These are phyloP conservation scores for Ophiocordyceps unilateralis DNA, from an alignment of 2,329 filamentous ascomycete species.

Conservation along the genomic window DNA sequence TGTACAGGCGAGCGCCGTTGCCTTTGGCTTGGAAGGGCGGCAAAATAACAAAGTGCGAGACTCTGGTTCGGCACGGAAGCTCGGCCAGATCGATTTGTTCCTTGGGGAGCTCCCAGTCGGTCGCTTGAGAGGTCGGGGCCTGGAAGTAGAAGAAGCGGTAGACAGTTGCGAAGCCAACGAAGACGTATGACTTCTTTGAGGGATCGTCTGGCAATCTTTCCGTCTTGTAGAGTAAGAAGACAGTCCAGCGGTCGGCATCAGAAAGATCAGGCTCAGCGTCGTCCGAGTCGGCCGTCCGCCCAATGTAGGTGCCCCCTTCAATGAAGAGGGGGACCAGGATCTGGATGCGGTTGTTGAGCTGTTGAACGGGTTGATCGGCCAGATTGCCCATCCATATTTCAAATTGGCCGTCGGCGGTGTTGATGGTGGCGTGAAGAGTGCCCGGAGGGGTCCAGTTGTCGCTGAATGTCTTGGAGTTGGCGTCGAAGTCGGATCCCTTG, in stretches of 20 bases:
- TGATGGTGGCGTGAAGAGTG: constrained; percentile 46
- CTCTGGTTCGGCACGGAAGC: constrained; percentile 61
- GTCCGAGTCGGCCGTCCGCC: constrained; percentile 22
- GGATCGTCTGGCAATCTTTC: constrained; percentile 23
- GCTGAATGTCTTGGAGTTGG: constrained; percentile 28
- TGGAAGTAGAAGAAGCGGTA: constrained; percentile 67
- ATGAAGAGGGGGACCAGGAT: constrained; percentile 77
- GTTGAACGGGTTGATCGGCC: constrained; percentile 48
- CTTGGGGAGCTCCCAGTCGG: constrained; percentile 26
- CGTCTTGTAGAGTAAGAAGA: constrained; percentile 75
- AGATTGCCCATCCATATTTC: constrained; percentile 76
- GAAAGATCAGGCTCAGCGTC: constrained; percentile 51
- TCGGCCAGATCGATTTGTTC: constrained; percentile 33
- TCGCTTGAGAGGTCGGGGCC: constrained; percentile 22
- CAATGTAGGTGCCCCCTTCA: constrained; percentile 72
- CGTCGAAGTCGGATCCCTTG: constrained; percentile 42
- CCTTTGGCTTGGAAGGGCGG: constrained; percentile 73
- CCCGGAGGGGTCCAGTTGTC: constrained; percentile 56
- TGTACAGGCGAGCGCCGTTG: constrained; percentile 67
- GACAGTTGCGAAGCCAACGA: constrained; percentile 79
- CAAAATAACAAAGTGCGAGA: constrained; percentile 86
- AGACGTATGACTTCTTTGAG: constrained; percentile 47
- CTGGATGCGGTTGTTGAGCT: constrained; percentile 65
- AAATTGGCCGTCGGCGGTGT: constrained; percentile 44
- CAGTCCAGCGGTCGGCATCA: constrained; percentile 69